Evolutionary conservation across 2,329 filamentous ascomycete species (phyloP).

Genomic region (Nothophoma quercina): DNA sequence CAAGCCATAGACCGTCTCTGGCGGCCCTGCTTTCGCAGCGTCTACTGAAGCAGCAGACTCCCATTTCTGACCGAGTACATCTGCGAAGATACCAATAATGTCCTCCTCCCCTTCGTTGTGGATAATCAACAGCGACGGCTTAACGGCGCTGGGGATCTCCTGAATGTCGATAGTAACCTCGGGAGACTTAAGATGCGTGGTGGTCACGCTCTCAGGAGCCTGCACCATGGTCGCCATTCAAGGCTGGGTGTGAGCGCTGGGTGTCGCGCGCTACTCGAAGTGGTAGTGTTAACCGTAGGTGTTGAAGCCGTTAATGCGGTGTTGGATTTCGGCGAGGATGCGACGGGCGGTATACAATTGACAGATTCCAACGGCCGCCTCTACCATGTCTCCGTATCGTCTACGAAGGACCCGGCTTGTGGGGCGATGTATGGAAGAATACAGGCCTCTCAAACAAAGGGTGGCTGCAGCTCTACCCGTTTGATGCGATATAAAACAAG

Average conservation of each 20-base stretch:
- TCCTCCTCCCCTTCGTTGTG: slow-evolving; percentile 75
- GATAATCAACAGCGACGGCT: slow-evolving; percentile 62
- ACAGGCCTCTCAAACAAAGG: slow-evolving; percentile 33
- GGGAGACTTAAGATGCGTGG: slow-evolving; percentile 40
- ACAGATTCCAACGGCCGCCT: slow-evolving; percentile 37
- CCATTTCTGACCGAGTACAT: slow-evolving; percentile 78
- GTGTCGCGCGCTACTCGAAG: slow-evolving; percentile 22
- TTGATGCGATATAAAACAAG: slow-evolving; percentile 39
- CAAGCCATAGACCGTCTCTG: slow-evolving; percentile 74
- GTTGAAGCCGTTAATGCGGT: slow-evolving; percentile 54
- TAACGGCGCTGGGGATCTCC: slow-evolving; percentile 40
- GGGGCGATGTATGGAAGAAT: slow-evolving; percentile 37
- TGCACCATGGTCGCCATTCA: slow-evolving; percentile 51
- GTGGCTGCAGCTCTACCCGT: slow-evolving; percentile 30
- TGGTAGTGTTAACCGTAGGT: slow-evolving; percentile 47
- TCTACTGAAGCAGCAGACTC: slow-evolving; percentile 65
- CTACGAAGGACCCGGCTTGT: slow-evolving; percentile 28
- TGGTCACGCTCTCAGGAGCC: slow-evolving; percentile 41
- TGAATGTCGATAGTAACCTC: slow-evolving; percentile 44
- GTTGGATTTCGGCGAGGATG: slow-evolving; percentile 49
- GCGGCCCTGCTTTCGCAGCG: slow-evolving; percentile 62
- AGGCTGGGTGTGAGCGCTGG: slow-evolving; percentile 26
- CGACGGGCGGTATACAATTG: slow-evolving; percentile 50
- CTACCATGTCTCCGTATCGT: slow-evolving; percentile 48
- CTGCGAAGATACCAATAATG: slow-evolving; percentile 77